Conservation (phyloP, 73 alveolate genomes). For the Diophrys sp. region DNA sequence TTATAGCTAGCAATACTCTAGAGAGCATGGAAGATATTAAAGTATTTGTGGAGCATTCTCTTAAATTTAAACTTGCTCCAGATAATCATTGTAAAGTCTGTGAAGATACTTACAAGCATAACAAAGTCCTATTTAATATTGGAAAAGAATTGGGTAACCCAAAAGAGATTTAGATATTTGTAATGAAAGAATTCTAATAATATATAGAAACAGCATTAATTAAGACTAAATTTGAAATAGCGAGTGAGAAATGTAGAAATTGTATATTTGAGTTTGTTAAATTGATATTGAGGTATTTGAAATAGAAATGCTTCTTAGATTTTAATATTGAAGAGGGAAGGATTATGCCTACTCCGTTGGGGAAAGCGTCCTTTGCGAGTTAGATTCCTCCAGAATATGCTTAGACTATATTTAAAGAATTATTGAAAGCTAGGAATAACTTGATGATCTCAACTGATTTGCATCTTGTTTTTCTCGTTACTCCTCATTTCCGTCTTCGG, state of each 20-base stretch:
- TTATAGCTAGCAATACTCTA: constrained; percentile 46
- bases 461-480: constrained; percentile 38
- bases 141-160: constrained; percentile 1
- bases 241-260: constrained; percentile 33
- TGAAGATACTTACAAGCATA: neutral
- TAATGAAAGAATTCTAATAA: neutral
- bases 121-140: constrained; percentile 14
- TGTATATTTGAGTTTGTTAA: constrained; percentile 34
- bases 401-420: constrained; percentile 40
- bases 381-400: constrained; percentile 55
- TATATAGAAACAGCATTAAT: neutral
- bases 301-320: constrained; percentile 14
- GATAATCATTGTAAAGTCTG: constrained; percentile 17
- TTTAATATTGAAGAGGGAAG: neutral
- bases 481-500: constrained; percentile 42
- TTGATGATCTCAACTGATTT: constrained; percentile 47
- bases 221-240: neutral
- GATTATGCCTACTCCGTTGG: constrained; percentile 47
- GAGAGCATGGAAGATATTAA: constrained; percentile 26
- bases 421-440: constrained; percentile 37
- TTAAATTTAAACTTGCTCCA: constrained; percentile 25
- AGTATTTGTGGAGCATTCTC: constrained; percentile 26
- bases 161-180: neutral
- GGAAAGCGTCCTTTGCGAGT: constrained; percentile 66
- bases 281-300: constrained; percentile 23